phyloP scores from a whole-genome alignment of 2,329 filamentous ascomycete species.

The Dendryphion nanum region DNA sequence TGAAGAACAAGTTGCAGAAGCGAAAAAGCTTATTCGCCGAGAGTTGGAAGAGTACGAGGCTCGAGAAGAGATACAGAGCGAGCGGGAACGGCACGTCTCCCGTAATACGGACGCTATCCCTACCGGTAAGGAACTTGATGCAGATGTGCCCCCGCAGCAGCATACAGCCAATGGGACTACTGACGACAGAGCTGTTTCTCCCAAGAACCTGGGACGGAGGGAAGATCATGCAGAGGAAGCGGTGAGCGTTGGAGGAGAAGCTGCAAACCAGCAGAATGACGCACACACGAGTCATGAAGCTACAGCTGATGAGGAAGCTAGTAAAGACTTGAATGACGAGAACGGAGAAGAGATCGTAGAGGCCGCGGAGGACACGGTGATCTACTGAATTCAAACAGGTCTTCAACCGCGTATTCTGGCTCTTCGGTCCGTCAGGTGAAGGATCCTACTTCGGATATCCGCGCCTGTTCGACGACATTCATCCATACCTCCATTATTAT shows the following conservation, averaged over 20 bases:
- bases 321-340: slow-evolving; percentile 60
- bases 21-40: slow-evolving; percentile 60
- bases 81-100: slow-evolving; percentile 16
- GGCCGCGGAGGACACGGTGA: slow-evolving; percentile 85
- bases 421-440: no score
- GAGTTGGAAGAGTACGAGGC: slow-evolving; percentile 65
- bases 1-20: slow-evolving; percentile 66
- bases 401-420: no score
- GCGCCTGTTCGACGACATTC: no score
- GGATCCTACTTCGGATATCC: no score
- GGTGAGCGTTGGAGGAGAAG: slow-evolving; percentile 13
- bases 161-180: slow-evolving; percentile 21
- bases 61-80: slow-evolving; percentile 29
- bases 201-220: slow-evolving; percentile 24
- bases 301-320: slow-evolving; percentile 30
- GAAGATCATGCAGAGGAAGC: slow-evolving; percentile 23
- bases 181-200: slow-evolving; percentile 19
- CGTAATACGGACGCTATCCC: slow-evolving; percentile 10
- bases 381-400: slow-evolving; percentile 69
- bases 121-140: slow-evolving; percentile 24
- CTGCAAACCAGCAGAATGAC: slow-evolving; percentile 18
- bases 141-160: slow-evolving; percentile 16
- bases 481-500: no score
- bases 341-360: slow-evolving; percentile 76
- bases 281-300: slow-evolving; percentile 20